A percentile compares a stretch with the other conserved stretches of the same genome.
Conservation (phyloP, 148 eudicot genomes). For the Amaranthus palmeri region DNA sequence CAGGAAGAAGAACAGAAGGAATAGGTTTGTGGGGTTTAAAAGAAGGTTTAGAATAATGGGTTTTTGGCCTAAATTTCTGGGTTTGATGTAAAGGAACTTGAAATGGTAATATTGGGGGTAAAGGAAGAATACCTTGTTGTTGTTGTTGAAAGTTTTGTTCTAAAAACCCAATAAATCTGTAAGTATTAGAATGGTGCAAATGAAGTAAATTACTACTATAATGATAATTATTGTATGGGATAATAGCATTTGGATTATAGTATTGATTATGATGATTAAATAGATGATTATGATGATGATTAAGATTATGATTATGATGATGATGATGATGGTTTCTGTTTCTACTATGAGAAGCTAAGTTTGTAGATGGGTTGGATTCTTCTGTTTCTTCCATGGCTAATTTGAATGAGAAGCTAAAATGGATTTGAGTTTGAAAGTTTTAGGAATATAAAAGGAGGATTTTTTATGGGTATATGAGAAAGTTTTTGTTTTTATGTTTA, state of each 20-base stretch:
- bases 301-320: conserved; percentile 11
- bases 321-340: conserved; percentile 27
- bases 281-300: conserved; percentile 22
- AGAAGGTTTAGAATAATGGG: conserved; percentile 45
- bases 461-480: conserved; percentile 3
- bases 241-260: conserved; percentile 20
- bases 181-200: conserved; percentile 36
- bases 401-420: conserved; percentile 20
- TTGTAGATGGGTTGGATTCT: conserved; percentile 43
- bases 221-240: conserved; percentile 17
- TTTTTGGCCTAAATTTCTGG: conserved; percentile 38
- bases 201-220: conserved; percentile 14
- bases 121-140: conserved; percentile 63
- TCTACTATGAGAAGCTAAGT: conserved; percentile 39
- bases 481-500: not conserved
- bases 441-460: conserved; percentile 16
- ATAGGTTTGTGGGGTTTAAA: conserved; percentile 27
- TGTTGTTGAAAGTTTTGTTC: conserved; percentile 42
- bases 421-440: conserved; percentile 2
- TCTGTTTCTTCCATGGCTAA: conserved; percentile 55
- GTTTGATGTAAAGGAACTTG: conserved; percentile 32
- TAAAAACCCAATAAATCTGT: conserved; percentile 34
- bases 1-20: conserved; percentile 30
- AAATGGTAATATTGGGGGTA: conserved; percentile 57
- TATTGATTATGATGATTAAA: conserved; percentile 27